phyloP scores from a whole-genome alignment of 129 eudicot species.

The Lonicera japonica region DNA sequence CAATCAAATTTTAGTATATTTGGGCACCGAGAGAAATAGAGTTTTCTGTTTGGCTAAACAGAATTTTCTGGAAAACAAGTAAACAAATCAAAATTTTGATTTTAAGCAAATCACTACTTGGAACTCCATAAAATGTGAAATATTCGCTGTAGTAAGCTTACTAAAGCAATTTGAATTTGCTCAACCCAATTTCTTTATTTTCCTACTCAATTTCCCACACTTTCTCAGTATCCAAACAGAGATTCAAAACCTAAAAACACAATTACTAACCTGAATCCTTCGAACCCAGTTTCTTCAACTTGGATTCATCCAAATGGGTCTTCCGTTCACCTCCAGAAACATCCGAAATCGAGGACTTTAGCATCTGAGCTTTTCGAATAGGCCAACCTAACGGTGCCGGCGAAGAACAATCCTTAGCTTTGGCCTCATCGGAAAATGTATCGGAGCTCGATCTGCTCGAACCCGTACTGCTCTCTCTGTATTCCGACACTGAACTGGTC shows the following conservation, averaged over 20 bases:
- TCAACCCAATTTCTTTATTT: neutral
- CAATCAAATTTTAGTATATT: slow-evolving; percentile 28
- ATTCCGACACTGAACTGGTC: slow-evolving; percentile 11
- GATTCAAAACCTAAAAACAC: neutral
- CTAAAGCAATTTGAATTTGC: neutral
- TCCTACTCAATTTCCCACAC: no score
- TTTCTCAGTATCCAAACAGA: neutral
- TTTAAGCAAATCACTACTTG: neutral
- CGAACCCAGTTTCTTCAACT: slow-evolving; percentile 37
- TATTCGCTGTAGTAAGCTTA: neutral
- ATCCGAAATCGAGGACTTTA: slow-evolving; percentile 22
- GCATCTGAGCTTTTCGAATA: slow-evolving; percentile 44
- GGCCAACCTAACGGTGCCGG: slow-evolving; percentile 77
- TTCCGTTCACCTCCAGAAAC: slow-evolving; percentile 28
- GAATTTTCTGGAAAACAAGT: neutral
- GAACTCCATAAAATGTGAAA: neutral
- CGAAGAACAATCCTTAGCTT: slow-evolving; percentile 26
- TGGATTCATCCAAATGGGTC: slow-evolving; percentile 27
- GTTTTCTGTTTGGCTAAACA: neutral
- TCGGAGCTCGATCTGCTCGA: slow-evolving; percentile 40
- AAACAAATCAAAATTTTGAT: slow-evolving; percentile 10
- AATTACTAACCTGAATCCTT: slow-evolving; percentile 47
- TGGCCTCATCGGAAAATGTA: slow-evolving; percentile 19
- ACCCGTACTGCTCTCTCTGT: slow-evolving; percentile 21
- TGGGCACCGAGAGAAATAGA: neutral